Evolutionary conservation across 179 eudicot genomes (phyloP).

Genomic region (Spergularia azorica): DNA sequence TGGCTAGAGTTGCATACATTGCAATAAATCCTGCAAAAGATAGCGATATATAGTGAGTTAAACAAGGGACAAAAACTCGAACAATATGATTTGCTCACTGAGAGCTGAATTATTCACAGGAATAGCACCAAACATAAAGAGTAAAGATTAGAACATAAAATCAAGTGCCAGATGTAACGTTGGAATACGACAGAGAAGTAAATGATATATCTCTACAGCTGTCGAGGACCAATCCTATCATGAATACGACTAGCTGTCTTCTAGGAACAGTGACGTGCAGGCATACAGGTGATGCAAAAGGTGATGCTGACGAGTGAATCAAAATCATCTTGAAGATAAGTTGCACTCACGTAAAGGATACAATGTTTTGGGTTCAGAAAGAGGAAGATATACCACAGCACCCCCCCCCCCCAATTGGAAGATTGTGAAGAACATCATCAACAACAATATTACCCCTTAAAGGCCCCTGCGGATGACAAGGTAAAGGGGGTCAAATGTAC

Average conservation of each 20-base stretch:
- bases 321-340: background rate
- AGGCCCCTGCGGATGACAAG: no score
- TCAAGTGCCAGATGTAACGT: background rate
- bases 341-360: background rate
- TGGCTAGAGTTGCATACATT: constrained; percentile 47
- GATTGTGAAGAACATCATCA: no score
- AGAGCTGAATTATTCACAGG: background rate
- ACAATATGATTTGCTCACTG: background rate
- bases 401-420: no score
- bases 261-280: background rate
- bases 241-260: background rate
- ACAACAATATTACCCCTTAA: no score
- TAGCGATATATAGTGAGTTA: constrained; percentile 1
- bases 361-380: background rate
- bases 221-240: background rate
- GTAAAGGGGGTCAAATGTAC: no score
- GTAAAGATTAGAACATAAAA: background rate
- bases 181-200: background rate
- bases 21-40: constrained; percentile 41
- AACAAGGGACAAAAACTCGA: background rate
- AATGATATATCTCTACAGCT: background rate
- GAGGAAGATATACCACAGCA: background rate
- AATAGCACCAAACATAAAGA: background rate
- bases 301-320: constrained; percentile 7
- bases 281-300: background rate